Evolutionary conservation across 108 stramenopile genomes (phyloP).

Genomic region (Nitzschia sp.): DNA sequence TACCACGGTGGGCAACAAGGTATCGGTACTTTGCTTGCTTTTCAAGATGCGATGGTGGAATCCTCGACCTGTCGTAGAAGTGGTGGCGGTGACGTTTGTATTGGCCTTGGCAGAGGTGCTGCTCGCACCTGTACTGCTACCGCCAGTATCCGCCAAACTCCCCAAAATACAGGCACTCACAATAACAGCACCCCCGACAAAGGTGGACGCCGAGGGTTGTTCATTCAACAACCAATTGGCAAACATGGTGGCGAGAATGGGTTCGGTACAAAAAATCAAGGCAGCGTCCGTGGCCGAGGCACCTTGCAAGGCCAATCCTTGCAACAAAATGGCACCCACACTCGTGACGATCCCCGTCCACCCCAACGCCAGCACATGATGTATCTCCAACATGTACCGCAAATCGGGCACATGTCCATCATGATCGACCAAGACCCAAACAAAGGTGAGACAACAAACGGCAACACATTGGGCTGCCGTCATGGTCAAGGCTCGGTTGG

Average conservation of each 20-base stretch:
- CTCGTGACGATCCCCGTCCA: constrained; percentile 80
- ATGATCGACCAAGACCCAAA: constrained; percentile 8
- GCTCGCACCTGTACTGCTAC: neutral
- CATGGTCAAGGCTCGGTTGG: constrained; percentile 38
- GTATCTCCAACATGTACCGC: constrained; percentile 20
- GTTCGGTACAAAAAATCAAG: constrained; percentile 69
- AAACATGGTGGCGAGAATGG: constrained; percentile 70
- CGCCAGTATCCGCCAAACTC: constrained; percentile 18
- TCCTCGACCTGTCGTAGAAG: too few relatives aligned
- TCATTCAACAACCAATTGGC: constrained; percentile 45
- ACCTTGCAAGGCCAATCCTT: constrained; percentile 66
- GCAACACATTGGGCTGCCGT: constrained; percentile 56
- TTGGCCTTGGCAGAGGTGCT: too few relatives aligned
- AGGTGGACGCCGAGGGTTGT: constrained; percentile 22
- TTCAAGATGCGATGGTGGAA: neutral
- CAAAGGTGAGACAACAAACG: constrained; percentile 27
- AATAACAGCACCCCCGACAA: constrained; percentile 33
- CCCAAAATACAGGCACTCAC: constrained; percentile 42
- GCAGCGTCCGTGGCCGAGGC: constrained; percentile 71
- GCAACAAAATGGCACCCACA: constrained; percentile 53
- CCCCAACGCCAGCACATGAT: constrained; percentile 31
- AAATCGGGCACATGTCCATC: constrained; percentile 2
- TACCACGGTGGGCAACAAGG: too few relatives aligned
- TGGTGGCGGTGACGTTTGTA: neutral
- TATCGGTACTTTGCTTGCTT: neutral